Percentiles rank a stretch among this genome's conserved stretches.
These are phyloP conservation scores for Suillus luteus DNA, from an alignment of 768 basidiomycete species.

Conservation along the genomic window DNA sequence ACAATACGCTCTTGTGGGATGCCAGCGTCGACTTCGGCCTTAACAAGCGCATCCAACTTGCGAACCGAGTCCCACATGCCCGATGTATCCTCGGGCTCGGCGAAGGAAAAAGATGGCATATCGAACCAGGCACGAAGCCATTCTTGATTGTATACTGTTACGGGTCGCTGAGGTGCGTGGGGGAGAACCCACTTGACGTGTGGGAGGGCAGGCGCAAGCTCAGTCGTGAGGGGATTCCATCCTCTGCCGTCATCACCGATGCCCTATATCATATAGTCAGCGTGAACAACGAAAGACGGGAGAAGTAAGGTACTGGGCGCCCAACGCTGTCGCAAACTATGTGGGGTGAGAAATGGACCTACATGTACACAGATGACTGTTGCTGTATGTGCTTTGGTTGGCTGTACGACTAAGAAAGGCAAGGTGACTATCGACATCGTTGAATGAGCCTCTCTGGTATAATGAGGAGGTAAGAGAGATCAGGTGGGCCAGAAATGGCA, in stretches of 20 bases:
- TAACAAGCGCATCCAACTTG: slow-evolving; percentile 67
- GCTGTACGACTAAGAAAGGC: slow-evolving; percentile 50
- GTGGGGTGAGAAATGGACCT: slow-evolving; percentile 28
- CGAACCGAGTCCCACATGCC: slow-evolving; percentile 64
- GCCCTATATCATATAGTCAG: slow-evolving; percentile 46
- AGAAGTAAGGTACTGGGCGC: background rate
- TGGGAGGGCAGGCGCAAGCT: slow-evolving; percentile 58
- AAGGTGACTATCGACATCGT: background rate
- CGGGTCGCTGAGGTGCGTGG: slow-evolving; percentile 42
- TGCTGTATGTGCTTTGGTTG: slow-evolving; percentile 70
- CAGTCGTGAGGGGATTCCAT: slow-evolving; percentile 75
- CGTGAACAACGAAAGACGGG: slow-evolving; percentile 15
- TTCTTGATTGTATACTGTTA: slow-evolving; percentile 76
- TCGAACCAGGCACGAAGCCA: slow-evolving; percentile 88
- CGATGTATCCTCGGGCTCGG: slow-evolving; percentile 59
- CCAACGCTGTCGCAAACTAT: background rate
- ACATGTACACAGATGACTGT: slow-evolving; percentile 92
- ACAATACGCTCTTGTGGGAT: slow-evolving; percentile 72
- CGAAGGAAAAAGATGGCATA: slow-evolving; percentile 63
- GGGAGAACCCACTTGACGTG: slow-evolving; percentile 86
- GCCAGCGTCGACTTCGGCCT: slow-evolving; percentile 71
- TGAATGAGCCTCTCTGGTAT: background rate
- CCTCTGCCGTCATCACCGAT: slow-evolving; percentile 76
- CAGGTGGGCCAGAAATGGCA: background rate
- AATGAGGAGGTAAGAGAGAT: background rate